These are phyloP conservation scores for Hypomyces perniciosus DNA, from an alignment of 2,329 filamentous ascomycete species.

Conservation along the genomic window DNA sequence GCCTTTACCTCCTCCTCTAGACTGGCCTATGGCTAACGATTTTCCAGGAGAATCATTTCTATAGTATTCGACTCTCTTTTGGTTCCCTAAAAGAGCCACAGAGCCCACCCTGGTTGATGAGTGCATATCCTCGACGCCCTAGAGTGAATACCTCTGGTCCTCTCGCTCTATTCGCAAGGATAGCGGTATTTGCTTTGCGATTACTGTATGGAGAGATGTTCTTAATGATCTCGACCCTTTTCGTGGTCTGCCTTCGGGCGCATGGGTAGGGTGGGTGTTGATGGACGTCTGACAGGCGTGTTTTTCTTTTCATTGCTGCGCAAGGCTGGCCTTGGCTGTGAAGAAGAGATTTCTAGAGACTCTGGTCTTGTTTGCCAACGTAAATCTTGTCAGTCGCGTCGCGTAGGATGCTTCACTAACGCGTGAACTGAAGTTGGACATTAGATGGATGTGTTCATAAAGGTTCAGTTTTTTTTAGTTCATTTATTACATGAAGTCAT, in stretches of 20 bases:
- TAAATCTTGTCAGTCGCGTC: background rate
- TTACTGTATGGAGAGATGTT: constrained; percentile 70
- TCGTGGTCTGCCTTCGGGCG: constrained; percentile 69
- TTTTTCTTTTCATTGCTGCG: constrained; percentile 52
- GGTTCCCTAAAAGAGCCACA: constrained; percentile 89
- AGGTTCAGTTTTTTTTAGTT: background rate
- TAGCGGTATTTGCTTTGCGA: constrained; percentile 38
- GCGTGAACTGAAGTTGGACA: background rate
- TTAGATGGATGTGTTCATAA: background rate
- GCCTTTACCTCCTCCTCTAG: constrained; percentile 12
- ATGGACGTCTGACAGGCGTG: constrained; percentile 81
- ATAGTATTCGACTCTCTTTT: constrained; percentile 93
- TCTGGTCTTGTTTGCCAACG: too few relatives aligned
- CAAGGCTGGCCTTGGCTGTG: constrained; percentile 40
- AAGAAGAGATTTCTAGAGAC: constrained; percentile 41
- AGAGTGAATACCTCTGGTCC: constrained; percentile 70
- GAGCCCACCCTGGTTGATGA: constrained; percentile 47
- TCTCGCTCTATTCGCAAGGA: constrained; percentile 57
- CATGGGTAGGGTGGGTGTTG: constrained; percentile 70
- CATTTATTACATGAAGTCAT: background rate
- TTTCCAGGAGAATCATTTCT: constrained; percentile 81
- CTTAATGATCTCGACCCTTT: constrained; percentile 86
- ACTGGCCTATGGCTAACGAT: constrained; percentile 16
- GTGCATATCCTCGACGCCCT: constrained; percentile 51
- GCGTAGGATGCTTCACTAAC: background rate